These are phyloP conservation scores for Anthracocystis walkeri DNA, from an alignment of 1,284 basidiomycete species.

Conservation along the genomic window DNA sequence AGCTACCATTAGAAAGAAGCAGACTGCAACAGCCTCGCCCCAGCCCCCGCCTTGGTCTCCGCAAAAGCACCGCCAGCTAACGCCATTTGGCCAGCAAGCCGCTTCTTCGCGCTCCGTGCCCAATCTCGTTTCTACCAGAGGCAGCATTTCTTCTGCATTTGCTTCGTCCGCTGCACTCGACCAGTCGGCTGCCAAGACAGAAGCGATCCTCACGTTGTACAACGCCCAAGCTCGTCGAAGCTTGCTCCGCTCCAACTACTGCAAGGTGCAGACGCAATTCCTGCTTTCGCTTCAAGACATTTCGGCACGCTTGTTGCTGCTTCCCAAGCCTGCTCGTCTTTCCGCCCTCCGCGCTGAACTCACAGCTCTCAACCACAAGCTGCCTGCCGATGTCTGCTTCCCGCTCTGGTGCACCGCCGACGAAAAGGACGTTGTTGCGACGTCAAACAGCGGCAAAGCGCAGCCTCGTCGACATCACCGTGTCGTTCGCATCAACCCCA, in stretches of 20 bases:
- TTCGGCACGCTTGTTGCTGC: constrained; percentile 87
- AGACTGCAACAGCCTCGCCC: constrained; percentile 7
- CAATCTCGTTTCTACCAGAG: constrained; percentile 72
- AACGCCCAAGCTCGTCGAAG: constrained; percentile 51
- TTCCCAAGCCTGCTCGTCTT: constrained; percentile 92
- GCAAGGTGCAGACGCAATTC: constrained; percentile 90
- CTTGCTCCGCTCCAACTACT: constrained; percentile 74
- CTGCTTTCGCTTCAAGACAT: constrained; percentile 90
- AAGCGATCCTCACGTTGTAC: constrained; percentile 59
- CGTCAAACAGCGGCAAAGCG: constrained; percentile 1
- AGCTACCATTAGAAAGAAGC: constrained; percentile 16
- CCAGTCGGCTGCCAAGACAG: constrained; percentile 65
- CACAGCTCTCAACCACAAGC: constrained; percentile 92
- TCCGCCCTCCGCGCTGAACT: constrained; percentile 95
- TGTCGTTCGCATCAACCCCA: constrained; percentile 95
- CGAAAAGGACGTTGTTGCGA: constrained; percentile 35
- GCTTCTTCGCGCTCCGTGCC: constrained; percentile 50
- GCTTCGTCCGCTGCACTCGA: constrained; percentile 72
- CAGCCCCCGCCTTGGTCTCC: constrained; percentile 43
- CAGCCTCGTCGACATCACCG: constrained; percentile 79
- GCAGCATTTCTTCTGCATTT: constrained; percentile 71
- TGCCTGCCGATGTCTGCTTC: constrained; percentile 91
- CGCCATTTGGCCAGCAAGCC: constrained; percentile 31
- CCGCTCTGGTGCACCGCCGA: constrained; percentile 84
- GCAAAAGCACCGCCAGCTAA: constrained; percentile 38